Base-by-base conservation (phyloP, 2,329 filamentous ascomycete species). In the Aspergillus glaucus region DNA sequence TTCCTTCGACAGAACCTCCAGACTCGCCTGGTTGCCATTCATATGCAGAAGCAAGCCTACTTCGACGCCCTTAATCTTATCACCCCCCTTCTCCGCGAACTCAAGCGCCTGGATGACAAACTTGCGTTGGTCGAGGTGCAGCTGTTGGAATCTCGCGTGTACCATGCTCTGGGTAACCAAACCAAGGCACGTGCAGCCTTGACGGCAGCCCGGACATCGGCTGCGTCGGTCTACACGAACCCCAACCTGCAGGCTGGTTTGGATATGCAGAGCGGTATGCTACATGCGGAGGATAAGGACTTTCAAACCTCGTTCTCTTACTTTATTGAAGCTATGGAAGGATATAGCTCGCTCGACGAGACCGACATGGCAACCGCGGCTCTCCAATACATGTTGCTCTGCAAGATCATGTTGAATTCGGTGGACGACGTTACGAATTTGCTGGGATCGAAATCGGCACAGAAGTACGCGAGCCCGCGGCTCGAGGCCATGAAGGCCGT, bases 401-500 rank as follows among this genome's bases (percentile, higher is more conserved):
- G 93, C 84, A 98, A 98, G 78, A 93, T 98, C 71, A 98, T 98
- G 94, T 80, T 98, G 60, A 98, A 98, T 74, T 79, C 94, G 37
- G 89, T 84, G 57, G 91, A 97, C 76, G 94, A 98, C 70, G 92
- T 98, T 69, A 95, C 92, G 74, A 84, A 87, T 65, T 82, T 98
- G 59, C 89, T 98, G 83, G 83, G 87, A 26, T 94, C 89, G 47
- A 98, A 98, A 80, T 91, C 96, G 71, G 93, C 94, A 36, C 83
- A 94, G 66, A 93, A 94, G 73, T 97, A 98, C 67, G 91, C 91
- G 28, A 90, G 92, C 61, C 89, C 92, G 74, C 93, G 89, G 66
- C 83, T 98, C 55, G 93, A 98, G 72, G 93, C 93, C 50, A 98
- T 98, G 93, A 98, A 98, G 77, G 91, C 94, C 26, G 92, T 98